These are phyloP conservation scores for Botrytis tulipae DNA, from an alignment of 2,329 filamentous ascomycete species.

Conservation along the genomic window DNA sequence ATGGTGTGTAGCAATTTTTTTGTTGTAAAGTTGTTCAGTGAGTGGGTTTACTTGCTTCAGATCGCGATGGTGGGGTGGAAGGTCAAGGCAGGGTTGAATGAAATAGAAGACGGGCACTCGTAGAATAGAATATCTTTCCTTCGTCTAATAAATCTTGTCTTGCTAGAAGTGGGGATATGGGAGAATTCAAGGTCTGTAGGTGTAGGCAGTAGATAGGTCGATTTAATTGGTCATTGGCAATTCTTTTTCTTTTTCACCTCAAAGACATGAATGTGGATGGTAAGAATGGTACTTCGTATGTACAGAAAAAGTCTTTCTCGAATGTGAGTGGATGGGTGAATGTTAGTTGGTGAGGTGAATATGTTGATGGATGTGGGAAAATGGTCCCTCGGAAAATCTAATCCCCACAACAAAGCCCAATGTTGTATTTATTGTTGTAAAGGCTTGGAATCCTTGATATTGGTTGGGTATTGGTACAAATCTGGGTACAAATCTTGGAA, in stretches of 20 bases:
- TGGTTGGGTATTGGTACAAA: not conserved
- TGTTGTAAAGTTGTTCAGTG: conserved; percentile 11
- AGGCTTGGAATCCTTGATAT: not conserved
- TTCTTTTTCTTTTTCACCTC: not conserved
- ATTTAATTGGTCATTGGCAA: not conserved
- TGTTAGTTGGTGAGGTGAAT: not conserved
- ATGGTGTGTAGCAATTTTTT: not conserved
- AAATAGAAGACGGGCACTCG: not conserved
- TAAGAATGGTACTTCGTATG: not conserved
- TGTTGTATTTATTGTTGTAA: not conserved
- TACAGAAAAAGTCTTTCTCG: not conserved
- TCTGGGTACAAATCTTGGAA: not conserved
- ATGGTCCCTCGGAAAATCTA: not conserved
- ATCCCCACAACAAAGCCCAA: conserved; percentile 12
- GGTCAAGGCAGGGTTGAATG: conserved; percentile 14
- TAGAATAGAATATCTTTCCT: not conserved
- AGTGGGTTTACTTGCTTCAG: conserved; percentile 10
- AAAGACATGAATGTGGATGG: not conserved
- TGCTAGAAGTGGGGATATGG: not conserved
- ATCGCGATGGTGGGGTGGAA: conserved; percentile 16
- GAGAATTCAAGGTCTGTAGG: not conserved
- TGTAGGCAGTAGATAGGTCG: not conserved
- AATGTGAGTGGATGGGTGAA: not conserved
- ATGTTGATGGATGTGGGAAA: not conserved
- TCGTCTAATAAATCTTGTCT: conserved; percentile 4